A percentile compares a stretch with the other conserved stretches of the same genome.
Evolutionary conservation across 352 stramenopile genomes (phyloP).

Genomic region (Globisporangium acanthophoron): DNA sequence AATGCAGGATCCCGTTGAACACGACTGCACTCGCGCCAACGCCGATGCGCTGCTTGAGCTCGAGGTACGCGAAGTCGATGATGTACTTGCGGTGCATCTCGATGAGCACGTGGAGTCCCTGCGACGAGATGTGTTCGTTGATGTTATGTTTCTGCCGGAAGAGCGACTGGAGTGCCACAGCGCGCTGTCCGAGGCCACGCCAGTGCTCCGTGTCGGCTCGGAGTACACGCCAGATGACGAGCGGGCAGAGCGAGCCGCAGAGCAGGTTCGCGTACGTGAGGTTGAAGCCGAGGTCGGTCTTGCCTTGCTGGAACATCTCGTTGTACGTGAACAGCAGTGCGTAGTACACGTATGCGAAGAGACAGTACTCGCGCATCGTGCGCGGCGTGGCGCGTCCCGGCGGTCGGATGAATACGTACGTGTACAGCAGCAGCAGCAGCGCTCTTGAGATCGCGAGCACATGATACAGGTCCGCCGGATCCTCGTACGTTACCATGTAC

Average conservation of each 20-base stretch:
- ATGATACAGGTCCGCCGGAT: background rate
- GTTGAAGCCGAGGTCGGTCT: constrained; percentile 51
- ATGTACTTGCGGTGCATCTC: constrained; percentile 65
- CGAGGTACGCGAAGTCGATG: constrained; percentile 62
- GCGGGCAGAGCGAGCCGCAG: constrained; percentile 39
- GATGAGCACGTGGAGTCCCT: constrained; percentile 46
- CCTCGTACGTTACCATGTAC: constrained; percentile 7
- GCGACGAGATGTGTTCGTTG: constrained; percentile 35
- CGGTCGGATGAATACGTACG: constrained; percentile 18
- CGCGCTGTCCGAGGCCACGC: constrained; percentile 43
- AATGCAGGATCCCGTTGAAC: constrained; percentile 38
- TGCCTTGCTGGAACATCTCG: constrained; percentile 35
- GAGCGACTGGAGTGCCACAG: constrained; percentile 27
- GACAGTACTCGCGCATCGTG: constrained; percentile 29
- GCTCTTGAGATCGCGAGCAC: constrained; percentile 10
- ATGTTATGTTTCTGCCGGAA: constrained; percentile 15
- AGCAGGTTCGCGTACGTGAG: constrained; percentile 49
- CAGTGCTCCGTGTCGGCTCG: constrained; percentile 56
- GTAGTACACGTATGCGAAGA: constrained; percentile 35
- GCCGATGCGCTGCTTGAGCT: constrained; percentile 46
- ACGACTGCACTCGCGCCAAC: constrained; percentile 39
- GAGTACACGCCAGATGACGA: constrained; percentile 59
- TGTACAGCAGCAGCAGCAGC: constrained; percentile 19
- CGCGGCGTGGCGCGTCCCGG: constrained; percentile 20
- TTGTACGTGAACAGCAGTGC: constrained; percentile 42